Conservation (phyloP, 257 asterid species). For the Cordia subcordata region DNA sequence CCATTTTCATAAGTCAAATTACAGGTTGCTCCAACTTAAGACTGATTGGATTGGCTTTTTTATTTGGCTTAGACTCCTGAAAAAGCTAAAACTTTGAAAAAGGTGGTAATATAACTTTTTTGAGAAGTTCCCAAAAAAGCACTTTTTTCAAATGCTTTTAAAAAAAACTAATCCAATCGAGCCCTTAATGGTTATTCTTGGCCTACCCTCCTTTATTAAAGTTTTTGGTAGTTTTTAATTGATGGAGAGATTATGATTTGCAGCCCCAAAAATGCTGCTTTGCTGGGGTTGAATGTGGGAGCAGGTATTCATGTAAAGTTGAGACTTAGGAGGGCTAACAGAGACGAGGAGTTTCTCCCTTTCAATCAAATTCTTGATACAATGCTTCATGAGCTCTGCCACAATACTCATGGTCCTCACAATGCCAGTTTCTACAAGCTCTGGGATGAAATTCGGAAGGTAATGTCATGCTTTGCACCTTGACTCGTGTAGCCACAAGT, state of each 20-base stretch:
- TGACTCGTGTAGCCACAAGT: no score
- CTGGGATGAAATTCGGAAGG: slow-evolving; percentile 94
- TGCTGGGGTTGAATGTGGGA: slow-evolving; percentile 85
- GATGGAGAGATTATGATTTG: slow-evolving; percentile 10
- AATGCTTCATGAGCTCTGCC: slow-evolving; percentile 97
- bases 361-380: slow-evolving; percentile 76
- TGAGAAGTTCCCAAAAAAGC: no score
- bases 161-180: no score
- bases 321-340: slow-evolving; percentile 74
- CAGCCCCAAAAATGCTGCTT: slow-evolving; percentile 56
- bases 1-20: no score
- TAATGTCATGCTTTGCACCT: slow-evolving; percentile 10
- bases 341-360: slow-evolving; percentile 68
- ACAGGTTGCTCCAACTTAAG: no score
- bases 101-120: no score
- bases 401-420: slow-evolving; percentile 81
- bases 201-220: neutral
- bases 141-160: no score
- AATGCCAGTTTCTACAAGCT: slow-evolving; percentile 85
- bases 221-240: neutral
- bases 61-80: no score
- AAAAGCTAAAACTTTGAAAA: no score
- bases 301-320: slow-evolving; percentile 65
- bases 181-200: neutral
- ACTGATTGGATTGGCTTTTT: no score